These are phyloP conservation scores for Ajuga reptans DNA, from an alignment of 305 asterid species.

Conservation along the genomic window DNA sequence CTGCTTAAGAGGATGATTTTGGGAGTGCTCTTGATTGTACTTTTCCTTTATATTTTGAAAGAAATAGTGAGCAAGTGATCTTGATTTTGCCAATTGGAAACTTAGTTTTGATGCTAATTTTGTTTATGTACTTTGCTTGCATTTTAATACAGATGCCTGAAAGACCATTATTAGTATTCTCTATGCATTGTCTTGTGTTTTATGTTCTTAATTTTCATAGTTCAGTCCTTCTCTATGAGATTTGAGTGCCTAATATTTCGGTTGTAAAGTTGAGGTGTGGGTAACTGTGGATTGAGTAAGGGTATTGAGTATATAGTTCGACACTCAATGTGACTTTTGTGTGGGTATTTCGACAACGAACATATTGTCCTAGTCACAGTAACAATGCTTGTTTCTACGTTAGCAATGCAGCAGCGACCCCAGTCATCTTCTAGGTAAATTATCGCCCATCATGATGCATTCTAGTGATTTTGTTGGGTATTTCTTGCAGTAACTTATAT, in stretches of 20 bases:
- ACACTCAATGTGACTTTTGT: no score
- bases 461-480: no score
- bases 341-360: no score
- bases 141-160: constrained; percentile 22
- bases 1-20: constrained; percentile 37
- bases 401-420: no score
- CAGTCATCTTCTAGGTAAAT: no score
- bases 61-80: constrained; percentile 20
- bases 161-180: not conserved
- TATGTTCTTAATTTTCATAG: not conserved
- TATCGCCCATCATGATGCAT: no score
- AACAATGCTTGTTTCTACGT: no score
- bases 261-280: not conserved
- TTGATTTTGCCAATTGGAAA: constrained; percentile 24
- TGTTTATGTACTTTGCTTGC: constrained; percentile 22
- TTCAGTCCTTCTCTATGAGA: not conserved
- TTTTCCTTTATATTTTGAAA: constrained; percentile 24
- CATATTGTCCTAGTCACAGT: no score
- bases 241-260: not conserved
- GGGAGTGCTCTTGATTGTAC: constrained; percentile 18
- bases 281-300: not conserved
- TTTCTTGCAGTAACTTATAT: no score
- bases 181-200: not conserved
- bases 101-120: constrained; percentile 22
- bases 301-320: no score